Evolutionary conservation across 768 basidiomycete genomes (phyloP).

Genomic region (Amanita inopinata): DNA sequence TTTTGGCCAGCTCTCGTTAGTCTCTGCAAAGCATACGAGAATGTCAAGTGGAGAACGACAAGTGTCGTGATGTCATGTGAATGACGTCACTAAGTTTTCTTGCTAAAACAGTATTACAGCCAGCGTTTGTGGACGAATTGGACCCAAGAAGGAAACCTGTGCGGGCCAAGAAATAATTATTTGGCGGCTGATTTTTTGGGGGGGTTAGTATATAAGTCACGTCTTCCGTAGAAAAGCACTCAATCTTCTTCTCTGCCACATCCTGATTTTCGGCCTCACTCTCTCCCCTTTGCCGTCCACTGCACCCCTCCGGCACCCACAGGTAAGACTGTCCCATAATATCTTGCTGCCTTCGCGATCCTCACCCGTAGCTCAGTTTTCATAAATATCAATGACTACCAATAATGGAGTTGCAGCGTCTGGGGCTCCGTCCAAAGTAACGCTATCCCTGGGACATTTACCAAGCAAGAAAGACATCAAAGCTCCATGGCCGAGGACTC

Average conservation of each 20-base stretch:
- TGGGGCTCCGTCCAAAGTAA: slow-evolving; percentile 47
- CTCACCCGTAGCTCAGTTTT: neutral
- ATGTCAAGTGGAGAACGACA: too few species aligned
- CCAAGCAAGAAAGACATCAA: slow-evolving; percentile 67
- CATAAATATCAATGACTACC: slow-evolving; percentile 12
- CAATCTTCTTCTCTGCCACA: neutral
- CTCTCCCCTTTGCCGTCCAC: neutral
- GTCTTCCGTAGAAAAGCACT: neutral
- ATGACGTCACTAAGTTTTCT: slow-evolving; percentile 5
- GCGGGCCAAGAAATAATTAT: neutral
- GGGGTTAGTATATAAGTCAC: slow-evolving; percentile 7
- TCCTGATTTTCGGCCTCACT: neutral
- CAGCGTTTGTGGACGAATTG: slow-evolving; percentile 3
- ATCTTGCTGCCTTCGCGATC: neutral
- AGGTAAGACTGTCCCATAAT: neutral
- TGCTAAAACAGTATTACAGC: slow-evolving; percentile 4
- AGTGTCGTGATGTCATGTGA: slow-evolving; percentile 6
- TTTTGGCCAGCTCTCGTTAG: too few species aligned
- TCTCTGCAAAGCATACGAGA: too few species aligned
- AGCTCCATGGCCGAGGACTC: slow-evolving; percentile 65
- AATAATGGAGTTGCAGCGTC: slow-evolving; percentile 14
- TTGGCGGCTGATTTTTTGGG: slow-evolving; percentile 2
- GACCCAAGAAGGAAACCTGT: slow-evolving; percentile 9
- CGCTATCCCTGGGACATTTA: slow-evolving; percentile 64
- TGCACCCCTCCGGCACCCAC: neutral